Percentiles rank a stretch among this genome's conserved stretches.
phyloP scores from a whole-genome alignment of 139 green algal genomes.

The Pleodorina starrii region DNA sequence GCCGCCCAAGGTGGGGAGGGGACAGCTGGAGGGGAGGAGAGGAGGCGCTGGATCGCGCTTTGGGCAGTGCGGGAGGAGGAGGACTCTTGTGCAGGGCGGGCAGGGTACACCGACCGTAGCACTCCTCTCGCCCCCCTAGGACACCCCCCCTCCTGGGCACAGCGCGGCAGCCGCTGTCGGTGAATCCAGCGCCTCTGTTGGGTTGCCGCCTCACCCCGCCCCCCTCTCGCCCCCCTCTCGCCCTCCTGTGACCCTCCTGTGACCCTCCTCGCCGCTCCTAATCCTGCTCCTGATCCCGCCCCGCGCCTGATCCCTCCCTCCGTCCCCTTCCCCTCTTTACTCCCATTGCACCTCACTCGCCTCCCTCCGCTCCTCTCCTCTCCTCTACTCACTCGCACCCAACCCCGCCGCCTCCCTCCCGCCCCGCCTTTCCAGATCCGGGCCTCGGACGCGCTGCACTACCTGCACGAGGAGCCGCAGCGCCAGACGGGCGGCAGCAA shows the following conservation, averaged over 20 bases:
- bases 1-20: conserved; percentile 11
- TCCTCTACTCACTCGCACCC: background rate
- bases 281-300: background rate
- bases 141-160: too few relatives aligned
- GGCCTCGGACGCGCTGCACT: conserved; percentile 7
- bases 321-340: background rate
- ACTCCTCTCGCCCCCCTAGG: too few relatives aligned
- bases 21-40: too few relatives aligned
- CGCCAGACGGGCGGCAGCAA: too few relatives aligned
- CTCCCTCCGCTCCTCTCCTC: background rate
- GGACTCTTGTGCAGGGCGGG: too few relatives aligned
- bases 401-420: background rate
- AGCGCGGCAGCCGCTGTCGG: too few relatives aligned
- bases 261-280: background rate
- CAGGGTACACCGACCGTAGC: too few relatives aligned
- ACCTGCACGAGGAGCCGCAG: conserved; percentile 14
- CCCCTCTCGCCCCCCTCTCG: background rate
- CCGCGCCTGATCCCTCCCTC: background rate
- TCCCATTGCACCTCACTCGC: background rate
- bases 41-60: too few relatives aligned
- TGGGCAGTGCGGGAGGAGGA: too few relatives aligned
- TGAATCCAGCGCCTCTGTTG: too few relatives aligned
- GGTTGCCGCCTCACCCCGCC: background rate
- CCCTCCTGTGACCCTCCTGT: background rate
- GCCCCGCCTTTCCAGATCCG: background rate